These are phyloP conservation scores for Buddleja alternifolia DNA, from an alignment of 257 asterid species.

Conservation along the genomic window DNA sequence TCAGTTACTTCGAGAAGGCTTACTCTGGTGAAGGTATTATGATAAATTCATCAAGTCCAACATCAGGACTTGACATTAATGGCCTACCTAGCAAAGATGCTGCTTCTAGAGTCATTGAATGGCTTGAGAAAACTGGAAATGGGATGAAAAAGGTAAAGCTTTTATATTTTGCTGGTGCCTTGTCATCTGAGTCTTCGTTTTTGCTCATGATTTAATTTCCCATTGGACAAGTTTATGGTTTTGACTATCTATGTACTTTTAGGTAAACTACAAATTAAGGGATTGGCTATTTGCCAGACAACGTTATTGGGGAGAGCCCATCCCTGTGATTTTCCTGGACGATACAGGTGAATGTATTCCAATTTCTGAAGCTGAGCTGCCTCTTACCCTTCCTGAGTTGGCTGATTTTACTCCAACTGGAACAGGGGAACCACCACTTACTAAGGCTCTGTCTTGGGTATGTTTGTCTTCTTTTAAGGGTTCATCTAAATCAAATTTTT, in stretches of 20 bases:
- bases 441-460: slow-evolving; percentile 93
- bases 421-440: slow-evolving; percentile 95
- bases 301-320: slow-evolving; percentile 99
- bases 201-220: slow-evolving; percentile 15
- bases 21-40: slow-evolving; percentile 81
- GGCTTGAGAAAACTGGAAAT: slow-evolving; percentile 80
- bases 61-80: slow-evolving; percentile 78
- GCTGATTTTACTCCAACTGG: slow-evolving; percentile 97
- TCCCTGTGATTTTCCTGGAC: slow-evolving; percentile 76
- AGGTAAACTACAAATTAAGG: slow-evolving; percentile 91
- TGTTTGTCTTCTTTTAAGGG: slow-evolving; percentile 34
- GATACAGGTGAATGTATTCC: slow-evolving; percentile 74
- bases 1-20: slow-evolving; percentile 54
- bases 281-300: slow-evolving; percentile 99
- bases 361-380: slow-evolving; percentile 85
- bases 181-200: slow-evolving; percentile 16
- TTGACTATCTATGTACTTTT: slow-evolving; percentile 33
- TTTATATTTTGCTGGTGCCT: neutral
- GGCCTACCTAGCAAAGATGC: slow-evolving; percentile 78
- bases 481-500: slow-evolving; percentile 7
- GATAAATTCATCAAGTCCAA: slow-evolving; percentile 77
- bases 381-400: slow-evolving; percentile 93
- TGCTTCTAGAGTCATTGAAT: slow-evolving; percentile 71
- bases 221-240: neutral
- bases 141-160: slow-evolving; percentile 80